Evolutionary conservation across 495 filamentous ascomycete species (phyloP), one percentile per base, ranked within the genome.

Genomic region (Neurospora sp.): DNA sequence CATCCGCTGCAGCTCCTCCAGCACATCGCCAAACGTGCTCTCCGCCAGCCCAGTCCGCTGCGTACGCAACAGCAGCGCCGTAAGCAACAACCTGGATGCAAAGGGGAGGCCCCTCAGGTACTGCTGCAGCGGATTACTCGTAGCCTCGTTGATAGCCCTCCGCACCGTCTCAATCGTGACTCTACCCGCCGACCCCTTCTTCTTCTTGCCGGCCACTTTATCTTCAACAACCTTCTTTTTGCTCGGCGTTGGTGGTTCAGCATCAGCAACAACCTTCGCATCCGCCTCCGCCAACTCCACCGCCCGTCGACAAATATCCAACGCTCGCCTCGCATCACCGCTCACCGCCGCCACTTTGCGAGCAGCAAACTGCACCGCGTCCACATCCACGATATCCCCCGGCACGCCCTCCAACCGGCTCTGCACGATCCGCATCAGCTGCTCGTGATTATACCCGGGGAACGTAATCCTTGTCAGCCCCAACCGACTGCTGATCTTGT

Each of bases 371-470:
- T 98, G 96, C 46, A 99, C 86, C 18, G 96, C 96, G 80, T 99
- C 96, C 12, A 93, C 81, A 44, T 98, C 93, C 22, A 98, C 95
- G 61, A 98, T 93, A 78, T 94, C 88, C 22, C 94, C 94, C 0
- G 92, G 93, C 11, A 98, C 93, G 38, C 91, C 92, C 74, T 91
- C 89, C 7, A 99, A 88, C 14, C 96, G 90, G 6, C 93, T 96
- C 77, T 92, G 90, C 72, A 99, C 96, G 75, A 99, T 98, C 74
- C 92, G 91, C 92, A 98, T 97, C n/a, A 99, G 86, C 80, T 98
- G 96, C 65, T 93, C 93, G 81, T 98, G 94, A 68, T 93, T 97
- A 80, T 99, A 99, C 31, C 96, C 96, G 0, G 94, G 94, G 78
- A 99, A 99, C 1, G 96, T 97, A 77, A 99, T 97, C 74, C 96